phyloP scores from a whole-genome alignment of 2,329 filamentous ascomycete species.

The Lasiodiplodia gonubiensis region DNA sequence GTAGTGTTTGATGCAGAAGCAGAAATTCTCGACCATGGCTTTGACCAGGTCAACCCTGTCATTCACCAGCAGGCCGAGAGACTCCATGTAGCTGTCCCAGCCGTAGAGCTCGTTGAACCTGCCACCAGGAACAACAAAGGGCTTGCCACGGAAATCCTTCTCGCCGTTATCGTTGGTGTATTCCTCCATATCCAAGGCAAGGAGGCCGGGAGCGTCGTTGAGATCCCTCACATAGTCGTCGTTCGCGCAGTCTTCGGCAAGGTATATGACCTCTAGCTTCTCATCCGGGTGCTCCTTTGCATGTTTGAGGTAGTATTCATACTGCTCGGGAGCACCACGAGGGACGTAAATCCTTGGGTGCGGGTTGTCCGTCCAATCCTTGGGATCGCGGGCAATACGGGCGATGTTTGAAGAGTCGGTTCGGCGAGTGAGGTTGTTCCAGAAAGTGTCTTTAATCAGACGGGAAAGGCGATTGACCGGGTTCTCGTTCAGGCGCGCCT shows the following conservation, averaged over 20 bases:
- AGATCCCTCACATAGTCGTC: slow-evolving; percentile 80
- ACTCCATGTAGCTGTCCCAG: slow-evolving; percentile 99
- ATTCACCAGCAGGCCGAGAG: slow-evolving; percentile 83
- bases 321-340: slow-evolving; percentile 80
- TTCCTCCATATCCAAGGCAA: slow-evolving; percentile 89
- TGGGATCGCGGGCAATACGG: slow-evolving; percentile 84
- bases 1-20: slow-evolving; percentile 97
- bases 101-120: slow-evolving; percentile 98
- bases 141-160: slow-evolving; percentile 76
- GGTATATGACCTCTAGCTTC: slow-evolving; percentile 81
- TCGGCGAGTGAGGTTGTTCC: slow-evolving; percentile 85
- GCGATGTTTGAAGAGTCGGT: slow-evolving; percentile 91
- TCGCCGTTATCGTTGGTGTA: slow-evolving; percentile 69
- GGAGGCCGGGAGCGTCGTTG: slow-evolving; percentile 84
- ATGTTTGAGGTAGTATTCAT: slow-evolving; percentile 84
- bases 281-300: slow-evolving; percentile 81
- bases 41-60: slow-evolving; percentile 87
- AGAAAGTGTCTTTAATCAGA: slow-evolving; percentile 88
- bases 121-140: slow-evolving; percentile 96
- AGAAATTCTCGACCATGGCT: slow-evolving; percentile 94
- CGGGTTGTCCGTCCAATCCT: slow-evolving; percentile 92
- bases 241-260: slow-evolving; percentile 75
- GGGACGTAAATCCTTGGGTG: slow-evolving; percentile 92
- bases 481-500: slow-evolving; percentile 91
- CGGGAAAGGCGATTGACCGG: slow-evolving; percentile 86